A percentile compares a stretch with the other conserved stretches of the same genome.
Evolutionary conservation across 2,329 filamentous ascomycete genomes (phyloP).

Genomic region (Aspergillus glaucus): DNA sequence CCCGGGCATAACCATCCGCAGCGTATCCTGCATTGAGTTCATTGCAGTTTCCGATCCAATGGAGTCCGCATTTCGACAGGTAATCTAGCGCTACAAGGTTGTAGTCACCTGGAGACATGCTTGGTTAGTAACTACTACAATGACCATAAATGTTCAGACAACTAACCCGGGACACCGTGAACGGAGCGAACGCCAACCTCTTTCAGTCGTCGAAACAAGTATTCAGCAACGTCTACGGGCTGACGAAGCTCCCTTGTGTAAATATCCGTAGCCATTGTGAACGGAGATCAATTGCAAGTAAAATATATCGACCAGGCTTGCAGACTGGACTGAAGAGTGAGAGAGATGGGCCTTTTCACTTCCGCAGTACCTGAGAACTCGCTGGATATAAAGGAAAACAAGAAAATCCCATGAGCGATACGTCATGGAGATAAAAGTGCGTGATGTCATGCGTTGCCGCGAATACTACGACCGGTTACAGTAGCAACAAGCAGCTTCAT

Average conservation of each 20-base stretch:
- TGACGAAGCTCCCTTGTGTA: slow-evolving; percentile 38
- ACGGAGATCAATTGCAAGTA: neutral
- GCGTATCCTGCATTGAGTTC: slow-evolving; percentile 64
- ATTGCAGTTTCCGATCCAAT: slow-evolving; percentile 58
- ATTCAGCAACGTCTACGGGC: slow-evolving; percentile 43
- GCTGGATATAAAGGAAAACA: neutral
- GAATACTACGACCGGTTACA: neutral
- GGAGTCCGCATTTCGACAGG: slow-evolving; percentile 47
- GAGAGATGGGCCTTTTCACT: neutral
- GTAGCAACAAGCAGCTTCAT: neutral
- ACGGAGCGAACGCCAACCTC: slow-evolving; percentile 45
- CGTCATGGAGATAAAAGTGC: slow-evolving; percentile 12
- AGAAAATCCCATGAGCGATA: slow-evolving; percentile 1
- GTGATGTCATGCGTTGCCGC: slow-evolving; percentile 17
- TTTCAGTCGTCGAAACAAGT: slow-evolving; percentile 45
- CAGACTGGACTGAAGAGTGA: neutral
- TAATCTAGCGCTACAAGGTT: slow-evolving; percentile 60
- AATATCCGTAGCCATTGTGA: slow-evolving; percentile 34
- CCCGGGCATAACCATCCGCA: slow-evolving; percentile 71
- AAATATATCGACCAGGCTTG: neutral
- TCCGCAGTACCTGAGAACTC: no score
- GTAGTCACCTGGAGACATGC: slow-evolving; percentile 48
- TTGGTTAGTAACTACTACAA: slow-evolving; percentile 3
- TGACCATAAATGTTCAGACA: slow-evolving; percentile 19
- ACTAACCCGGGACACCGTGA: slow-evolving; percentile 49